Evolutionary conservation across 1,284 basidiomycete genomes (phyloP).

Genomic region (Phylloporus sp.): DNA sequence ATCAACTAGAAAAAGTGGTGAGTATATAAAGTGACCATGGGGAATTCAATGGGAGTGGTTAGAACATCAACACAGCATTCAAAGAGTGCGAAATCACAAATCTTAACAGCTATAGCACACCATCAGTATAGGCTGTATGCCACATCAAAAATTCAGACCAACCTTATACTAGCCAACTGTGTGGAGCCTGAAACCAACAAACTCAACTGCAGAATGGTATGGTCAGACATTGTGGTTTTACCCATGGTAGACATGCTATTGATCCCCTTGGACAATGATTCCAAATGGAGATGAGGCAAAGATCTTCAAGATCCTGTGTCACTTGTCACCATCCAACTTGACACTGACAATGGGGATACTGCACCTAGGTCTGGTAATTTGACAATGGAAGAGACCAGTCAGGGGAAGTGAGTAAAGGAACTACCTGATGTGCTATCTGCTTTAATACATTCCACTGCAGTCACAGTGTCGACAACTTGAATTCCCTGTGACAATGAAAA

Average conservation of each 20-base stretch:
- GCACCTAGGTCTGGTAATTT: conserved; percentile 32
- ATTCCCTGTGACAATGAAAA: conserved; percentile 29
- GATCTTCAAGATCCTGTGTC: conserved; percentile 26
- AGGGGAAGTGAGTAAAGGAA: conserved; percentile 34
- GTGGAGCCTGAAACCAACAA: conserved; percentile 32
- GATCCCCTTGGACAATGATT: conserved; percentile 15
- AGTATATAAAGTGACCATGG: too few species aligned
- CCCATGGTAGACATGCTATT: conserved; percentile 10
- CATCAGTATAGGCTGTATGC: conserved; percentile 9
- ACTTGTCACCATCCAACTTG: conserved; percentile 38
- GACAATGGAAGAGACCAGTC: conserved; percentile 34
- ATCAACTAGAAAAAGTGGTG: too few species aligned
- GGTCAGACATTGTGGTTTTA: conserved; percentile 16
- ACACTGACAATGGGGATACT: conserved; percentile 31
- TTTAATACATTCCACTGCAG: conserved; percentile 17
- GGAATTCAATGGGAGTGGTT: too few species aligned
- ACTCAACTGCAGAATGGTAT: conserved; percentile 31
- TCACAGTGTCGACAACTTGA: not conserved
- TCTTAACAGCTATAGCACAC: too few species aligned
- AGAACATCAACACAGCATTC: too few species aligned
- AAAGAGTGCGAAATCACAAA: too few species aligned
- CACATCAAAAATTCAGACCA: not conserved
- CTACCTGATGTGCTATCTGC: conserved; percentile 25
- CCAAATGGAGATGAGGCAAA: conserved; percentile 12
- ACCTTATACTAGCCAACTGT: conserved; percentile 23